Percentiles rank a stretch among this genome's conserved stretches.
These are phyloP conservation scores for Crithidia sp. DNA, from an alignment of 208 protist species.

Conservation along the genomic window DNA sequence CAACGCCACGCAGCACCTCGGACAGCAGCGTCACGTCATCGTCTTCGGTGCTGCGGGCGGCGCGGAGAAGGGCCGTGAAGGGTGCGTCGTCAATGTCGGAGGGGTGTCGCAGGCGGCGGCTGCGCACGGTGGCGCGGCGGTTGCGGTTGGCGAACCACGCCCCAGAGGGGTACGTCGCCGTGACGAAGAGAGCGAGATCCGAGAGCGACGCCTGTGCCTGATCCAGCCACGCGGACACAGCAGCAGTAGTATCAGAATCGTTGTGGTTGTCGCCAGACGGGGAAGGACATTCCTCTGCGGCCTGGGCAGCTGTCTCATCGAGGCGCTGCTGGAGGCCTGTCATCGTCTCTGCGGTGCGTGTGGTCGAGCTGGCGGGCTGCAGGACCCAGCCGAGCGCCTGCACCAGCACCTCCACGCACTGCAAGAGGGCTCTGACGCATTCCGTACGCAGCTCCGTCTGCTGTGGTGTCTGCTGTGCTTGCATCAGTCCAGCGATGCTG, in stretches of 20 bases:
- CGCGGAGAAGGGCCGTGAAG: constrained; percentile 26
- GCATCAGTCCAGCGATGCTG: constrained; percentile 6
- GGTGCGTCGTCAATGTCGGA: constrained; percentile 25
- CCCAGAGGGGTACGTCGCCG: constrained; percentile 23
- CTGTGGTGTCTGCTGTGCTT: constrained; percentile 6
- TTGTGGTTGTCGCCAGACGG: too few species aligned
- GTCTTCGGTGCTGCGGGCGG: constrained; percentile 20
- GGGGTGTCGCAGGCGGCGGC: constrained; percentile 30
- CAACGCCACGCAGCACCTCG: constrained; percentile 17
- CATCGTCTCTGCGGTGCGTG: constrained; percentile 8
- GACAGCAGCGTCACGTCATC: constrained; percentile 27
- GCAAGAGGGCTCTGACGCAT: neutral
- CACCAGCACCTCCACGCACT: constrained; percentile 12
- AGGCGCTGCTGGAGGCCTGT: constrained; percentile 12
- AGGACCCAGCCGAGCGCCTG: constrained; percentile 26
- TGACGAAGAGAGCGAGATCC: constrained; percentile 15
- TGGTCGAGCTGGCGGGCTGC: constrained; percentile 6
- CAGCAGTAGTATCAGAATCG: neutral
- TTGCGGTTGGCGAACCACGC: constrained; percentile 30
- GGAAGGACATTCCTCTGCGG: neutral
- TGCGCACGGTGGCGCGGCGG: constrained; percentile 22
- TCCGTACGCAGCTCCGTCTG: neutral
- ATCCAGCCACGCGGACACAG: neutral
- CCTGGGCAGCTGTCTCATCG: neutral
- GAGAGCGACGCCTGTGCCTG: constrained; percentile 8